These are phyloP conservation scores for Rhodotorula sp. DNA, from an alignment of 1,284 basidiomycete genomes.

Conservation along the genomic window DNA sequence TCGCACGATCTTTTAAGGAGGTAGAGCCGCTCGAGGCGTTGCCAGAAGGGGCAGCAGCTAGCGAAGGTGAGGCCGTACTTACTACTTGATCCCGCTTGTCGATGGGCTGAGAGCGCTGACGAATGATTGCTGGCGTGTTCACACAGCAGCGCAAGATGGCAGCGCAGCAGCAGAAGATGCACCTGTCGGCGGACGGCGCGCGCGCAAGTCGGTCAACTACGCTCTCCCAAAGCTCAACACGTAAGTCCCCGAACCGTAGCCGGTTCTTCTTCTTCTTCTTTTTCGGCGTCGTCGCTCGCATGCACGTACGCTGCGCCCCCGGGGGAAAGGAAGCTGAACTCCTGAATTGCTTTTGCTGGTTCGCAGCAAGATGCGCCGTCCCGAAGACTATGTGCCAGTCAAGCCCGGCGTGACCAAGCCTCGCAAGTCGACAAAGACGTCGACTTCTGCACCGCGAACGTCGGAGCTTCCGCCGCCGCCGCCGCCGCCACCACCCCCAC, in stretches of 20 bases:
- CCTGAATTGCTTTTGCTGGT: neutral
- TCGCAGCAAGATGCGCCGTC: conserved; percentile 43
- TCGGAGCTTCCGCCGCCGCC: conserved; percentile 31
- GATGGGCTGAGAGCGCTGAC: too few species aligned
- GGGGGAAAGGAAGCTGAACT: neutral
- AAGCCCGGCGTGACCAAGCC: conserved; percentile 5
- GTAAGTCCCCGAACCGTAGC: too few species aligned
- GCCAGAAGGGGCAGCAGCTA: neutral
- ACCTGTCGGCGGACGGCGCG: conserved; percentile 20
- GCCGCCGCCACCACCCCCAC: conserved; percentile 27
- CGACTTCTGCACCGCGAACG: neutral
- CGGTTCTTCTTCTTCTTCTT: neutral
- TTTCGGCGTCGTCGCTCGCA: neutral
- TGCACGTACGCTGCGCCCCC: too few species aligned
- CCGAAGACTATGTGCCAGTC: conserved; percentile 42
- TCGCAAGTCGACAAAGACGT: conserved; percentile 33
- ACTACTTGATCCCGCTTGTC: too few species aligned
- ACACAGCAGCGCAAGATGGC: neutral
- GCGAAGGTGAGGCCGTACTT: neutral
- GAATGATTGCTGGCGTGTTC: neutral
- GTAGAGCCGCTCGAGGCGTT: conserved; percentile 1
- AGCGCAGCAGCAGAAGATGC: conserved; percentile 1
- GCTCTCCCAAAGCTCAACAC: conserved; percentile 44
- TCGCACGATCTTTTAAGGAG: neutral
- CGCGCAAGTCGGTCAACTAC: conserved; percentile 44